A percentile compares a stretch with the other conserved stretches of the same genome.
Evolutionary conservation across 805 yeast species (phyloP).

Genomic region (Ogataea zsoltii): DNA sequence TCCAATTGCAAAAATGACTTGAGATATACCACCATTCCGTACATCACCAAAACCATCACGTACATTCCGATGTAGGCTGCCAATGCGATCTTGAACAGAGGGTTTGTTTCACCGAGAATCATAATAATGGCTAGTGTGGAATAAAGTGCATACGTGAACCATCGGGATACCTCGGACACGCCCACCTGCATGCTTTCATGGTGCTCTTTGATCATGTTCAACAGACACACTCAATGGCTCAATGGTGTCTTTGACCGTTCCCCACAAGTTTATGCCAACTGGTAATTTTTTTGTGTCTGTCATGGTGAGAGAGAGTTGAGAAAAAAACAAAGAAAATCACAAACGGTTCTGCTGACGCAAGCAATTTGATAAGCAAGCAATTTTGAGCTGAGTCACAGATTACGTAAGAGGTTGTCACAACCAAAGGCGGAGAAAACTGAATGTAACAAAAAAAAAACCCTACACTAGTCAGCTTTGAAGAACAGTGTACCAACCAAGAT

Average conservation of each 20-base stretch:
- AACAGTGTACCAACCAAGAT: background rate
- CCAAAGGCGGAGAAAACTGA: background rate
- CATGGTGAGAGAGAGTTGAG: no score
- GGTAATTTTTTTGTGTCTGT: no score
- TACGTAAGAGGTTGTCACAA: no score
- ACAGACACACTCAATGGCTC: background rate
- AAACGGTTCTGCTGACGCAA: background rate
- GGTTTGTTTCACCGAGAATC: slow-evolving; percentile 24
- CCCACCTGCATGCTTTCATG: background rate
- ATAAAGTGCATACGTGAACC: slow-evolving; percentile 16
- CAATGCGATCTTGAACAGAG: slow-evolving; percentile 29
- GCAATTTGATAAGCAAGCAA: no score
- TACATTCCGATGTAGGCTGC: slow-evolving; percentile 32
- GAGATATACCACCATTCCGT: slow-evolving; percentile 26
- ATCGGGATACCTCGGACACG: slow-evolving; percentile 16
- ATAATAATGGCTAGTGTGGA: slow-evolving; percentile 12
- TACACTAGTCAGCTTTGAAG: no score
- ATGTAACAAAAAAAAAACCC: background rate
- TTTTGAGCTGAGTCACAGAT: no score
- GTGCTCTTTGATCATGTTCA: background rate
- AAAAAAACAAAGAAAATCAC: background rate
- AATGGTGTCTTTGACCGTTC: background rate
- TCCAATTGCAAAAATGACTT: slow-evolving; percentile 15
- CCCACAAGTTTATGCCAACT: background rate
- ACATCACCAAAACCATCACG: slow-evolving; percentile 17